phyloP scores from a whole-genome alignment of 257 asterid genomes.

The Capsicum pubescens region DNA sequence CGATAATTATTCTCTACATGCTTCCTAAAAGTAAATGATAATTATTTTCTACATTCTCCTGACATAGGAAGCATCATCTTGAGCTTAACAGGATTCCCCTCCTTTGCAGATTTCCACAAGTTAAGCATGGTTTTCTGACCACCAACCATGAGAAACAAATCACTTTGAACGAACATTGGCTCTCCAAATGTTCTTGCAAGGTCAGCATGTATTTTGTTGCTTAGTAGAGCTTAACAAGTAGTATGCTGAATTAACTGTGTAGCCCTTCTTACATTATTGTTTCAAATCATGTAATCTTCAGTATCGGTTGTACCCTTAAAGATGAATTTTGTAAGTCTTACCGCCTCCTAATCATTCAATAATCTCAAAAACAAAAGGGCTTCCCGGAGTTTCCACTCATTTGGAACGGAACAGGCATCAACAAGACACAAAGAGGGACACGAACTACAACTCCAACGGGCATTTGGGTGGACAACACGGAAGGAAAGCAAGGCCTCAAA shows the following conservation, averaged over 20 bases:
- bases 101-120: not conserved
- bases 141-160: not conserved
- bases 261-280: not conserved
- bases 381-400: constrained; percentile 5
- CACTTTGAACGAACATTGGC: not conserved
- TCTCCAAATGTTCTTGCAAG: not conserved
- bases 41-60: not conserved
- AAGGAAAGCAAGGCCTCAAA: not conserved
- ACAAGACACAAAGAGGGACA: constrained; percentile 11
- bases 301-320: not conserved
- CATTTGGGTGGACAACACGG: constrained; percentile 3
- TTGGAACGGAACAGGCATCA: not conserved
- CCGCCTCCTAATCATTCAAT: not conserved
- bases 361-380: not conserved
- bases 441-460: not conserved
- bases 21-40: not conserved
- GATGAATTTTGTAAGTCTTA: not conserved
- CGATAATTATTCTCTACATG: not conserved
- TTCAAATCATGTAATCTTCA: constrained; percentile 6
- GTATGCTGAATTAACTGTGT: not conserved
- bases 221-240: not conserved
- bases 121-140: not conserved
- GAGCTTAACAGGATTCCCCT: not conserved
- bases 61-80: constrained; percentile 23
- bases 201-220: not conserved